Conservation (phyloP, 768 basidiomycete species). For the Mycena amicta region DNA sequence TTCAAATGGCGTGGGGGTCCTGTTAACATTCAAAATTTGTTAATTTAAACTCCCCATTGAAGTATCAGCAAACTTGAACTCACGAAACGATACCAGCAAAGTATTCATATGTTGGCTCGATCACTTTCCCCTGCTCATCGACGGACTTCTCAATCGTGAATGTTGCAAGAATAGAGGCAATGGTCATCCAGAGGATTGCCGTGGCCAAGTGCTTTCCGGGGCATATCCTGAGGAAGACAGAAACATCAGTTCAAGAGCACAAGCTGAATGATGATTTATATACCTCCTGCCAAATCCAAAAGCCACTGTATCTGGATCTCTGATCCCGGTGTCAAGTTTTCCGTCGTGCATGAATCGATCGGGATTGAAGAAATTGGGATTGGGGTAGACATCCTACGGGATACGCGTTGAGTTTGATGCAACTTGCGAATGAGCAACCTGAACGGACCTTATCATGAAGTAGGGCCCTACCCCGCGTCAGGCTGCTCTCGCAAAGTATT, state of each 20-base stretch:
- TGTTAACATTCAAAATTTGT: too few species aligned
- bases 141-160: conserved; percentile 13
- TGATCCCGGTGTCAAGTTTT: neutral
- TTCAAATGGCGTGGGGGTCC: too few species aligned
- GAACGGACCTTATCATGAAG: conserved; percentile 10
- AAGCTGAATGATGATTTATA: too few species aligned
- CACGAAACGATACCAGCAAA: conserved; percentile 7
- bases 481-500: neutral
- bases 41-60: too few species aligned
- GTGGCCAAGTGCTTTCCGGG: neutral
- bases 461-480: conserved; percentile 5
- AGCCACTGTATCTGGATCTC: neutral
- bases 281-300: conserved; percentile 12
- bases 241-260: too few species aligned
- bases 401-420: too few species aligned
- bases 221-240: conserved; percentile 14
- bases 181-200: conserved; percentile 5
- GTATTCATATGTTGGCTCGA: conserved; percentile 30
- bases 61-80: too few species aligned
- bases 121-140: conserved; percentile 8
- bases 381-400: conserved; percentile 21
- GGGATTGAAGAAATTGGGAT: conserved; percentile 31
- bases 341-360: conserved; percentile 26
- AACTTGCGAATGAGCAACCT: too few species aligned
- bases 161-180: conserved; percentile 8